Evolutionary conservation across 148 eudicot genomes (phyloP), one percentile per base, ranked within the genome.

Genomic region (Fagopyrum homotropicum): DNA sequence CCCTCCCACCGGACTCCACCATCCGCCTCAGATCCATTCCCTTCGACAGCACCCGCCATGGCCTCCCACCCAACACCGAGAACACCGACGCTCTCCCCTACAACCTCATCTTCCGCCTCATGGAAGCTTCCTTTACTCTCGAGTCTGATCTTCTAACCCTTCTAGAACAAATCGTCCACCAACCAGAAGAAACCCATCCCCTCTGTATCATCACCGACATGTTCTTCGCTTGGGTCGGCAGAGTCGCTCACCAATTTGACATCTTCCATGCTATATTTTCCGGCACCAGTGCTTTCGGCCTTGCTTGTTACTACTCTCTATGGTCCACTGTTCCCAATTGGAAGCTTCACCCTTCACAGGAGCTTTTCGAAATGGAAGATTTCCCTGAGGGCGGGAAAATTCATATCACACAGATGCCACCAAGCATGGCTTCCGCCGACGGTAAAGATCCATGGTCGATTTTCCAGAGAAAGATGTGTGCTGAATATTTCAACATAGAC

Each of bases 181-280:
- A 35, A 35, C 40, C 2, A 3, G 75, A 63, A 40, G 29, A 59
- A 8, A 5, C 9, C 61, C 74, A 78, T 45, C 93, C 87, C 1
- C 57, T 86, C 4, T 88, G 87, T 61, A 79, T 89, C 17, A 79
- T 89, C 17, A 72, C 79, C 0, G 93, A 87, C 72, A 63, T 89
- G 17, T 88, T 89, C 75, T 84, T 87, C 15, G 91, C 88, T 2
- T 87, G 89, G 89, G 70, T 78, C 4, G 85, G 83, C 15, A 78
- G 79, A 43, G 81, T 89, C 0, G 77, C 83, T 2, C 81, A 73
- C 19, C 88, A 87, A 8, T 80, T 82, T 45, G 82, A 78, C 1
- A 46, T 84, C 7, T 87, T 78, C 47, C 86, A 85, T 17, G 74
- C 74, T 0, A 54, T 86, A 68, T 86, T 85, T 43, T 78, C 79